Evolutionary conservation across 176 grass and related monocot genomes (phyloP).

Genomic region (Carex pumila): DNA sequence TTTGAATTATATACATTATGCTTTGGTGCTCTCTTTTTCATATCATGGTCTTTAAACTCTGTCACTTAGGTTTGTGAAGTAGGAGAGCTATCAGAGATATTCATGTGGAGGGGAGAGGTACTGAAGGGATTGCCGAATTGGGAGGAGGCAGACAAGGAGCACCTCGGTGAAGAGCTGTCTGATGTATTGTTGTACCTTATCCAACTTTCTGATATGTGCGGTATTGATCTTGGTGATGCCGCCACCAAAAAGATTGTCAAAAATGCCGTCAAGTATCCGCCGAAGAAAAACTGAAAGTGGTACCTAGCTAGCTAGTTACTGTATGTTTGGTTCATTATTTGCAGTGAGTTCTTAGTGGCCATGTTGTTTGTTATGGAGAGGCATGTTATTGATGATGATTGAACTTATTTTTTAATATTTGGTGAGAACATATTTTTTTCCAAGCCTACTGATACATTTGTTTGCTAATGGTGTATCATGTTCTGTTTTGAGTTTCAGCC

Average conservation of each 20-base stretch:
- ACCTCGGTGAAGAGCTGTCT: conserved; percentile 78
- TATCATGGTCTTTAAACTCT: neutral
- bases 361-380: neutral
- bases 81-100: conserved; percentile 81
- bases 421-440: neutral
- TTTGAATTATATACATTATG: too few species aligned
- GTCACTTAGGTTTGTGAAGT: conserved; percentile 48
- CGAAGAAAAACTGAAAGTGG: neutral
- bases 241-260: conserved; percentile 61
- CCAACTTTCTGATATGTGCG: conserved; percentile 74
- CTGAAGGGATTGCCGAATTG: conserved; percentile 47
- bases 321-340: neutral
- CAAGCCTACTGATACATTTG: neutral
- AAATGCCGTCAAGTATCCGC: conserved; percentile 72
- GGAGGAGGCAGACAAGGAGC: conserved; percentile 58
- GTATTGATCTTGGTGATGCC: conserved; percentile 63
- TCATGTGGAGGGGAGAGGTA: conserved; percentile 87
- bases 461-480: neutral
- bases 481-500: neutral
- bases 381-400: neutral
- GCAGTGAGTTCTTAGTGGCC: neutral
- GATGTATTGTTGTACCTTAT: conserved; percentile 76
- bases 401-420: neutral
- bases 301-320: neutral
- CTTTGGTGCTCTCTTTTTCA: neutral